Evolutionary conservation across 2,329 filamentous ascomycete species (phyloP), one percentile per base, ranked within the genome.

Genomic region (Sclerotinia subarctica): DNA sequence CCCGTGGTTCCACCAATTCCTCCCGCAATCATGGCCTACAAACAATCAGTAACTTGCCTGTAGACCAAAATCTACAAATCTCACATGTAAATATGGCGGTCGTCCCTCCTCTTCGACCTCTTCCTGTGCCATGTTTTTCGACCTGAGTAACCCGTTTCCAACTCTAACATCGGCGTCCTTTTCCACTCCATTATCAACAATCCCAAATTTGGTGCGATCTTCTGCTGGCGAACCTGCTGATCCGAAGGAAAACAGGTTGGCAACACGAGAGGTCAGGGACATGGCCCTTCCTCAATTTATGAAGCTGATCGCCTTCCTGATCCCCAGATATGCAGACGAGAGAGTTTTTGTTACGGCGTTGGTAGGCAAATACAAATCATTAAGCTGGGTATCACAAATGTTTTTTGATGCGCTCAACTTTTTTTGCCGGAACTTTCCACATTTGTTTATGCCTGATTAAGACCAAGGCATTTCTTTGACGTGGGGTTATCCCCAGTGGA

Each of bases 1-100:
- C 96, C 95, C 67, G 91, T 96, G 21, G 92, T 94, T 65, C 95
- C 95, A 76, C 96, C 95, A 65, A 96, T 83, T 69, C 94, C 95
- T 76, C 95, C 95, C 46, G 95, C 95, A 76, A 99, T 84, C 94
- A 98, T 99, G 78, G 91, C 89, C 93, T 97, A 74, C 66, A 57
- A 38, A 69, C 63, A 58, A 67, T 73, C 60, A 74, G 72, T 57
- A 71, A 69, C 63, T 58, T 52, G 67, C 64, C 69, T 60, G 63
- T 63, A 58, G 63, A 26, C 26, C 35, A 24, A 53, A 62, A 42
- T 68, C 66, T 49, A 52, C 38, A 65, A 42, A 58, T 54, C 70
- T 78, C 79, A 90, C 88, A 80, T 90, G 85, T 73, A 88, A 76
- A 77, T 88, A 88, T 67, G 86, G 86, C 72, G 87, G 86, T 72